These are phyloP conservation scores for Rozella allomycis DNA, from an alignment of 371 early-diverging fungal genomes.

Conservation along the genomic window DNA sequence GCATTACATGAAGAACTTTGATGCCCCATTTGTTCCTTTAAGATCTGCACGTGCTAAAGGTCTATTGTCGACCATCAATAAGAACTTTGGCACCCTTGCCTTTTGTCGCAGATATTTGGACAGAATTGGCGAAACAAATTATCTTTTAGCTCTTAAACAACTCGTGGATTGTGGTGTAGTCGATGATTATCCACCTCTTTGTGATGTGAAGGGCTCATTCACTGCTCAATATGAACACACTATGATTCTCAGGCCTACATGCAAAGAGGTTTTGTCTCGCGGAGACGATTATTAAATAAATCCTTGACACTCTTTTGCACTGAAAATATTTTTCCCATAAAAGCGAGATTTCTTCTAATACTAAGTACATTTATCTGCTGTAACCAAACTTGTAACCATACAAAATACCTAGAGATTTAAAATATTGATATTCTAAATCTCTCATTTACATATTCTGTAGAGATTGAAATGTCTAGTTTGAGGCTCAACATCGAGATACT, in stretches of 20 bases:
- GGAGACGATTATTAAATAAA: slow-evolving; percentile 37
- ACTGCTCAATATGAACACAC: slow-evolving; percentile 99
- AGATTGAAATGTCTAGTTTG: no score
- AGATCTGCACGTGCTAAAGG: slow-evolving; percentile 52
- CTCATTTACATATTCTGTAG: no score
- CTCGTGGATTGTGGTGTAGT: slow-evolving; percentile 73
- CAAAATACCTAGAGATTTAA: no score
- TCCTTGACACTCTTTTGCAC: no score
- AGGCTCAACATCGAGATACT: no score
- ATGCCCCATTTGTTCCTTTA: slow-evolving; percentile 38
- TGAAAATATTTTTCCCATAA: no score
- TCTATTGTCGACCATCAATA: slow-evolving; percentile 66
- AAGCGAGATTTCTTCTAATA: no score
- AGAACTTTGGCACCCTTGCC: slow-evolving; percentile 87
- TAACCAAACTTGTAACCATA: no score
- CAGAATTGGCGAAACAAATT: slow-evolving; percentile 65
- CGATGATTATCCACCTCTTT: slow-evolving; percentile 80
- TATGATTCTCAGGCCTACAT: slow-evolving; percentile 61
- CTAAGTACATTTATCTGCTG: no score
- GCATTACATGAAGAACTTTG: slow-evolving; percentile 65
- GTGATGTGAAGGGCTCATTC: slow-evolving; percentile 70
- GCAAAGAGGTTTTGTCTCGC: slow-evolving; percentile 54
- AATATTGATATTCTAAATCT: no score
- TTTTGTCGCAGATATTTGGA: slow-evolving; percentile 96
- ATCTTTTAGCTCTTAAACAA: slow-evolving; percentile 57